A percentile compares a stretch with the other conserved stretches of the same genome.
These are phyloP conservation scores for Wallacemonas collosoma DNA, from an alignment of 208 protist genomes.

Conservation along the genomic window DNA sequence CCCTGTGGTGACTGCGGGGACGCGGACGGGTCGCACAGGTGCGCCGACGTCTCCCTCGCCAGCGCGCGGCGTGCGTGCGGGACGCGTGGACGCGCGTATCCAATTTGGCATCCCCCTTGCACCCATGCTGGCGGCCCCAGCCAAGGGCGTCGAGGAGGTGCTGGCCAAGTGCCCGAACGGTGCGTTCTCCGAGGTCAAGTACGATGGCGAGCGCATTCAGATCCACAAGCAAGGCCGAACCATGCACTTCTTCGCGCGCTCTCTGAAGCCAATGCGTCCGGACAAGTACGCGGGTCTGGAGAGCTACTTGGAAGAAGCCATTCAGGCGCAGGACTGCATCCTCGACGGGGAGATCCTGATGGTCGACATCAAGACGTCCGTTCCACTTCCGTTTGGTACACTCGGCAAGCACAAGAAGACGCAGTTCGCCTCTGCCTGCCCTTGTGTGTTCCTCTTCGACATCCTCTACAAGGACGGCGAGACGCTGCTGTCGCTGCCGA, in stretches of 20 bases:
- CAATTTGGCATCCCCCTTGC: constrained; percentile 44
- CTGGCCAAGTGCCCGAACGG: constrained; percentile 75
- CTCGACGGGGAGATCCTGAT: constrained; percentile 90
- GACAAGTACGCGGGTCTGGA: constrained; percentile 71
- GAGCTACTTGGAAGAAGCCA: constrained; percentile 45
- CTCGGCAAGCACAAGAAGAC: constrained; percentile 78
- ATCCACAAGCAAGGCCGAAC: constrained; percentile 70
- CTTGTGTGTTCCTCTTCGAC: constrained; percentile 86
- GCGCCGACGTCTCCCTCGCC: neutral
- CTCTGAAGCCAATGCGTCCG: constrained; percentile 67
- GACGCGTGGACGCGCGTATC: constrained; percentile 25
- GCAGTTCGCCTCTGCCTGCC: constrained; percentile 60
- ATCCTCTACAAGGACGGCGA: constrained; percentile 79
- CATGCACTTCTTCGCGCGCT: constrained; percentile 72
- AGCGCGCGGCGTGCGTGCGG: constrained; percentile 5
- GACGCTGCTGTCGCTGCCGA: constrained; percentile 34
- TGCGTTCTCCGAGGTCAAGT: constrained; percentile 88
- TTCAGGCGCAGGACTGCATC: constrained; percentile 61
- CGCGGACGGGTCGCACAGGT: too few species aligned
- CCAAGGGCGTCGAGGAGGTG: constrained; percentile 35
- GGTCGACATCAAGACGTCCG: constrained; percentile 60
- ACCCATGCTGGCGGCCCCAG: constrained; percentile 56
- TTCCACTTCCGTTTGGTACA: constrained; percentile 87
- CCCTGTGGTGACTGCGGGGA: too few species aligned
- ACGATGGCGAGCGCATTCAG: constrained; percentile 90